These are phyloP conservation scores for Boletus sp. DNA, from an alignment of 1,284 basidiomycete genomes.

Conservation along the genomic window DNA sequence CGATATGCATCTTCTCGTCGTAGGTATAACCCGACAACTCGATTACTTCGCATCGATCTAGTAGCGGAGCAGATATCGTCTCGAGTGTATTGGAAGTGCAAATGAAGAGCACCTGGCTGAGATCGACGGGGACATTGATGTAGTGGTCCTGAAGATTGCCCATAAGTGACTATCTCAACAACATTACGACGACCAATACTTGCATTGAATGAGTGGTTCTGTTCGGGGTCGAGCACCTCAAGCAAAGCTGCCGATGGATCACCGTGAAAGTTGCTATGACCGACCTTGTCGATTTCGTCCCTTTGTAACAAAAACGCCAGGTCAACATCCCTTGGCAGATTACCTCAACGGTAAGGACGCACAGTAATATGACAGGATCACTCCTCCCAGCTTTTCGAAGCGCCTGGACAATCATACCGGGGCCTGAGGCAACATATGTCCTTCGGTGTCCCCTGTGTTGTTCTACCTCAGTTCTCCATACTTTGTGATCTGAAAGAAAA, in stretches of 20 bases:
- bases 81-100: slow-evolving; percentile 86
- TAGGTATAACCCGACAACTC: slow-evolving; percentile 81
- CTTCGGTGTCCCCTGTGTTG: slow-evolving; percentile 67
- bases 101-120: slow-evolving; percentile 85
- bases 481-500: not conserved
- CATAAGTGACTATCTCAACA: slow-evolving; percentile 5
- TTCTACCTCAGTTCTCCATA: slow-evolving; percentile 3
- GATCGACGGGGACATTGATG: slow-evolving; percentile 84
- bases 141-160: slow-evolving; percentile 70
- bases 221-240: slow-evolving; percentile 90
- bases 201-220: slow-evolving; percentile 82
- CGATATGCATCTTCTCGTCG: slow-evolving; percentile 88
- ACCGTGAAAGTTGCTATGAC: slow-evolving; percentile 81
- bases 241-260: slow-evolving; percentile 85
- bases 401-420: slow-evolving; percentile 85
- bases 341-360: slow-evolving; percentile 31
- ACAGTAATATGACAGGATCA: slow-evolving; percentile 80
- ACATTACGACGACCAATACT: slow-evolving; percentile 24
- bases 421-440: slow-evolving; percentile 87
- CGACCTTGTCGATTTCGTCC: slow-evolving; percentile 86
- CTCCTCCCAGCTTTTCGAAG: slow-evolving; percentile 79
- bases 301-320: slow-evolving; percentile 38
- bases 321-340: slow-evolving; percentile 18
- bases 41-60: slow-evolving; percentile 72
- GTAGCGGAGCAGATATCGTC: slow-evolving; percentile 80